phyloP scores from a whole-genome alignment of 2,329 filamentous ascomycete genomes.

The Epichloe baconii region DNA sequence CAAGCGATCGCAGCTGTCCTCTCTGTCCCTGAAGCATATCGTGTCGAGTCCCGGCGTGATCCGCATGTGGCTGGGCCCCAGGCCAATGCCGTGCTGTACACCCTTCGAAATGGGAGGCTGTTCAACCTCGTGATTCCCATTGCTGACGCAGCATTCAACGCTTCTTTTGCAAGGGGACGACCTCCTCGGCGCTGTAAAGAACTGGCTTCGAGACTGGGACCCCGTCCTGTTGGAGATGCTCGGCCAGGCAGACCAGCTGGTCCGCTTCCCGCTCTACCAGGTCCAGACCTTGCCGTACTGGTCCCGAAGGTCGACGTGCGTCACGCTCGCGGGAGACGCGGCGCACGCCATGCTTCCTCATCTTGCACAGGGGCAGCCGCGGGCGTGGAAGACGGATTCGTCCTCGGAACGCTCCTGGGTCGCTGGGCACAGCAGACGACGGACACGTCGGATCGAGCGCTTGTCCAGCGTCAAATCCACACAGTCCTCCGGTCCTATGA shows the following conservation, averaged over 20 bases:
- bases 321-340: conserved; percentile 10
- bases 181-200: background rate
- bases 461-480: background rate
- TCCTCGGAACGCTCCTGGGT: conserved; percentile 17
- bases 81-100: conserved; percentile 6
- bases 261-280: conserved; percentile 5
- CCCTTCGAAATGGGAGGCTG: conserved; percentile 1
- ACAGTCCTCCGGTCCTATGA: conserved; percentile 4
- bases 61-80: conserved; percentile 5
- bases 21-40: background rate
- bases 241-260: conserved; percentile 1
- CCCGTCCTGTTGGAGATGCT: conserved; percentile 5
- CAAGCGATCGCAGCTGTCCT: conserved; percentile 1
- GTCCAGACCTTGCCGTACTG: conserved; percentile 5
- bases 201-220: conserved; percentile 4
- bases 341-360: conserved; percentile 13
- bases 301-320: conserved; percentile 1
- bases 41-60: background rate
- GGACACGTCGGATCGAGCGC: background rate
- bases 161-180: background rate
- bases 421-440: background rate
- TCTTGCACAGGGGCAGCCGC: conserved; percentile 15
- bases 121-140: conserved; percentile 7
- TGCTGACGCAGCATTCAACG: conserved; percentile 3
- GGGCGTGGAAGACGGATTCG: conserved; percentile 13